Conservation (phyloP, 768 basidiomycete species). For the Calvatia gigantea region DNA sequence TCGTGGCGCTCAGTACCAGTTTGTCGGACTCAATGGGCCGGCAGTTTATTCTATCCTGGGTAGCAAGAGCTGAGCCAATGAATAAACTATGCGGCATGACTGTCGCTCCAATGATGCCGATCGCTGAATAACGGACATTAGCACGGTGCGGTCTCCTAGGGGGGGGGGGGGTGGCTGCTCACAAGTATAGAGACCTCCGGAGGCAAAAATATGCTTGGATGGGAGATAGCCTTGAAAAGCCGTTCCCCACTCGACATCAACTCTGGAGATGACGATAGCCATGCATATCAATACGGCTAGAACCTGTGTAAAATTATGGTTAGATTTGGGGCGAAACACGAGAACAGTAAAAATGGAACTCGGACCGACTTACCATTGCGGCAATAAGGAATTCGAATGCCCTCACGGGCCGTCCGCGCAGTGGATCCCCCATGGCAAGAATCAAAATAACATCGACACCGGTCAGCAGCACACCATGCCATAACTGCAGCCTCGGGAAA, state of each 20-base stretch:
- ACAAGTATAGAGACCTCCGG: slow-evolving; percentile 66
- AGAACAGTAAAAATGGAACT: not conserved
- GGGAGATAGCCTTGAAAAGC: slow-evolving; percentile 79
- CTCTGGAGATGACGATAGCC: slow-evolving; percentile 67
- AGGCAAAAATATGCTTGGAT: slow-evolving; percentile 55
- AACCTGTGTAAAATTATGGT: slow-evolving; percentile 34
- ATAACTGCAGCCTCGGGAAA: slow-evolving; percentile 64
- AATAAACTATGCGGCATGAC: slow-evolving; percentile 95
- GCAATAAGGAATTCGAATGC: slow-evolving; percentile 67
- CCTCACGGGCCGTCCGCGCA: slow-evolving; percentile 61
- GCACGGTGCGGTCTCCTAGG: not conserved
- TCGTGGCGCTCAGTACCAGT: slow-evolving; percentile 9
- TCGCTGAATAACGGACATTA: slow-evolving; percentile 33
- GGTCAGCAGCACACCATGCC: slow-evolving; percentile 69
- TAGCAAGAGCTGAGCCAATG: slow-evolving; percentile 82
- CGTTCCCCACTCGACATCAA: slow-evolving; percentile 66
- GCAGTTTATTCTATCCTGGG: slow-evolving; percentile 65
- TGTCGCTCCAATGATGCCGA: slow-evolving; percentile 79
- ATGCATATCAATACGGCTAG: slow-evolving; percentile 77
- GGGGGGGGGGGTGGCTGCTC: slow-evolving; percentile 17
- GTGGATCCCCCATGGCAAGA: slow-evolving; percentile 67
- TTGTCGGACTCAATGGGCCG: slow-evolving; percentile 21
- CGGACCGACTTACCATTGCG: slow-evolving; percentile 42
- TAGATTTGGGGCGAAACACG: not conserved
- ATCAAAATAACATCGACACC: slow-evolving; percentile 66